Evolutionary conservation across 2,329 filamentous ascomycete species (phyloP), one percentile per base, ranked within the genome.

Genomic region (Claviceps pusilla): DNA sequence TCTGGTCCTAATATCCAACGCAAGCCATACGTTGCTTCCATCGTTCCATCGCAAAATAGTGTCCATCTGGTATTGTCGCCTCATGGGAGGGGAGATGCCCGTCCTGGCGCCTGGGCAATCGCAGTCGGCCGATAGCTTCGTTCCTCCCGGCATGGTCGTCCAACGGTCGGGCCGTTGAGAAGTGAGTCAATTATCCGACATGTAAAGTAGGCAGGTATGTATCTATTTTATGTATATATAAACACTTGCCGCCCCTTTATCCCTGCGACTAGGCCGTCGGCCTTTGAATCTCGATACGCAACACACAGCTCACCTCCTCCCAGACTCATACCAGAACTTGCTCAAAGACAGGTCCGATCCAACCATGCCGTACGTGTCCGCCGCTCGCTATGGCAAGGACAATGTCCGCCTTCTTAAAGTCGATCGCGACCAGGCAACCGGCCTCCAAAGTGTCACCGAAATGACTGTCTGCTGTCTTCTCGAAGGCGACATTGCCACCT

Each of bases 321-420:
- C 35, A 37, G 35, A 37, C 35, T 37, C 35, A 11, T 11, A 16
- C 37, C 12, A 6, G 16, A 4, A 41, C 37, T 41, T 3, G 11
- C 45, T 28, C 24, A 47, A 11, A 31, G 12, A 47, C 12, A 29
- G 24, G 35, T 37, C 35, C 35, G 35, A 4, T 10, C 14, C 29
- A 48, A 60, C 47, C 49, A 83, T 83, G 79, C 71, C 79, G 59
- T 68, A 69, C 61, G 70, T 84, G 57, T 74, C 78, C 57, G 73
- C 79, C 64, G 86, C 87, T 63, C 82, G 84, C 67, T 91, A 90
- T 69, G 87, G 87, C 74, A 91, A 98, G 82, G 93, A 97, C 80
- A 97, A 98, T 75, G 86, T 98, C 78, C 90, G 93, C 65, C 82
- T 98, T 64, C 95, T 86, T 82, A 98, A 98, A 73, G 89, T 96